Evolutionary conservation across 169 alveolate genomes (phyloP).

Genomic region (Perkinsus olseni): DNA sequence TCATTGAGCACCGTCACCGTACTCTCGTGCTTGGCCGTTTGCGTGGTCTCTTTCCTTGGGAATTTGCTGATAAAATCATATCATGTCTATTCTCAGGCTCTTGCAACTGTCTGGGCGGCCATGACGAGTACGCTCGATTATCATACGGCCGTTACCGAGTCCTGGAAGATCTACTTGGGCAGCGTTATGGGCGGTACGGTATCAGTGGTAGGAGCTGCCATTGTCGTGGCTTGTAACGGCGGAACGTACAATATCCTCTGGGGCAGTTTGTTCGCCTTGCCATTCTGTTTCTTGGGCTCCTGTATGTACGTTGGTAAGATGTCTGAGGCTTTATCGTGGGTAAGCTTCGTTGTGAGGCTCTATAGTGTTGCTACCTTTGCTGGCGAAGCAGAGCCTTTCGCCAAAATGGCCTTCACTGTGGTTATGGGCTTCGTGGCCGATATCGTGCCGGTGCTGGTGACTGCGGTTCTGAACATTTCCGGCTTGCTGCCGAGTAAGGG

Average conservation of each 20-base stretch:
- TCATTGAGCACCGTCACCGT: not conserved
- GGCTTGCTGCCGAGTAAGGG: not conserved
- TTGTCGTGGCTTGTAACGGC: not conserved
- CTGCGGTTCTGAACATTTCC: not conserved
- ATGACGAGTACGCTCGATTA: not conserved
- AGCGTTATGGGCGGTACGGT: not conserved
- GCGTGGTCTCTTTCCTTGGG: too few species aligned
- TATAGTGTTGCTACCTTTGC: not conserved
- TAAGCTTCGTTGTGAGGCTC: not conserved
- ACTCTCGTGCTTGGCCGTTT: not conserved
- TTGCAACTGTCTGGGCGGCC: not conserved
- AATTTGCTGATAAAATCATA: too few species aligned
- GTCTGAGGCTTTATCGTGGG: not conserved
- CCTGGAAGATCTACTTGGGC: not conserved
- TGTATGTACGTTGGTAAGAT: not conserved
- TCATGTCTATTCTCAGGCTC: not conserved
- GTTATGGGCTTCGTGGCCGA: not conserved
- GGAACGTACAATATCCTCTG: not conserved
- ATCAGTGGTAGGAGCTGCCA: not conserved
- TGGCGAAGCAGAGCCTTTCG: not conserved
- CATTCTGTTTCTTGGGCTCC: not conserved
- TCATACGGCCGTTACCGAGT: not conserved
- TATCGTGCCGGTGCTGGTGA: not conserved
- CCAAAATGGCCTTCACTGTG: not conserved
- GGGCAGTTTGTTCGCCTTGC: not conserved